These are phyloP conservation scores for Hypoxylon cercidicola DNA, from an alignment of 495 filamentous ascomycete genomes.

Conservation along the genomic window DNA sequence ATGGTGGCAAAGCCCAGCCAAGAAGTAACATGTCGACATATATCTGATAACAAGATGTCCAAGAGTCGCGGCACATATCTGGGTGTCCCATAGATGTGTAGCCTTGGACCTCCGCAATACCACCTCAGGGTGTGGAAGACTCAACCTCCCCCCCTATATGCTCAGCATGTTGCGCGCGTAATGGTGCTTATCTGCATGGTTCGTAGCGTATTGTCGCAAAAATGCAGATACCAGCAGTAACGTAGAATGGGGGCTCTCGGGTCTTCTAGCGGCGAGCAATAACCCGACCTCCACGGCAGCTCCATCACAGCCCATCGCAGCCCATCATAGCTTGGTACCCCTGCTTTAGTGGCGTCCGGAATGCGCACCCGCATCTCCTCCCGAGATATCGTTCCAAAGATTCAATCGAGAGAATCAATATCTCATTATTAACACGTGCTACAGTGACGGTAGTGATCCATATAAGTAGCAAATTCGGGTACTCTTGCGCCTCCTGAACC, in stretches of 20 bases:
- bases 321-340: slow-evolving; percentile 2
- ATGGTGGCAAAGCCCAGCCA: slow-evolving; percentile 23
- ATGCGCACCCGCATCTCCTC: slow-evolving; percentile 30
- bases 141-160: too few relatives aligned
- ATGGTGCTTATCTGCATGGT: too few relatives aligned
- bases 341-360: slow-evolving; percentile 18
- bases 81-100: too few relatives aligned
- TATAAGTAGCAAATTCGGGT: slow-evolving; percentile 22
- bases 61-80: too few relatives aligned
- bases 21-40: slow-evolving; percentile 1
- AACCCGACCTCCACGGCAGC: slow-evolving; percentile 23
- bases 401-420: slow-evolving; percentile 16
- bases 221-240: slow-evolving; percentile 3
- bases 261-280: slow-evolving; percentile 35
- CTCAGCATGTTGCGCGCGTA: too few relatives aligned
- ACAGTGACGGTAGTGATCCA: slow-evolving; percentile 24
- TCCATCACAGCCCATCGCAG: neutral
- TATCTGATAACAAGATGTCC: too few relatives aligned
- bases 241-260: slow-evolving; percentile 22
- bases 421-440: slow-evolving; percentile 25
- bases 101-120: too few relatives aligned
- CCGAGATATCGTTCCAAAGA: slow-evolving; percentile 21
- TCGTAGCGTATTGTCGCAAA: neutral
- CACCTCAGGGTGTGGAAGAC: too few relatives aligned
- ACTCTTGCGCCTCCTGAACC: slow-evolving; percentile 5